These are phyloP conservation scores for Artomyces pyxidatus DNA, from an alignment of 768 basidiomycete genomes.

Conservation along the genomic window DNA sequence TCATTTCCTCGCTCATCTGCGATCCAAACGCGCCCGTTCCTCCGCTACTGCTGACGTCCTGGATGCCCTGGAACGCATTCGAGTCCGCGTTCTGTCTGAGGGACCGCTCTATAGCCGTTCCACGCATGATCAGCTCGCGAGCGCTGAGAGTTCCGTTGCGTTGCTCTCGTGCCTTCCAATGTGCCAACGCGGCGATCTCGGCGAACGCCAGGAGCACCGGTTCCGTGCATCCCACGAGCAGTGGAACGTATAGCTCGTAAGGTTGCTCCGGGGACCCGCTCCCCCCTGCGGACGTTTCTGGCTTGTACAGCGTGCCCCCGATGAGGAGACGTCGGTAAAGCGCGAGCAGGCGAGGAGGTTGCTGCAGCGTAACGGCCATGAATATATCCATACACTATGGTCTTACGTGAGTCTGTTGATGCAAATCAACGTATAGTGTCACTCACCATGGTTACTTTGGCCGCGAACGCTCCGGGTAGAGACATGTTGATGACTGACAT, in stretches of 20 bases:
- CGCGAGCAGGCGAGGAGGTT: conserved; percentile 55
- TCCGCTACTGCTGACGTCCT: not conserved
- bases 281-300: conserved; percentile 20
- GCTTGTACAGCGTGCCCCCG: conserved; percentile 38
- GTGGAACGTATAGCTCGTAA: conserved; percentile 52
- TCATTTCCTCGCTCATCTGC: conserved; percentile 5
- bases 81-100: conserved; percentile 37
- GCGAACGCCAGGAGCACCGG: conserved; percentile 70
- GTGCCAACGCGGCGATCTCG: conserved; percentile 61
- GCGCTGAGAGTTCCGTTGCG: conserved; percentile 61
- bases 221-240: conserved; percentile 70
- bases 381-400: conserved; percentile 72
- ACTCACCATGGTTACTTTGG: conserved; percentile 71
- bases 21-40: not conserved
- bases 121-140: conserved; percentile 68
- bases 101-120: conserved; percentile 60
- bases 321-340: conserved; percentile 64
- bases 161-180: conserved; percentile 65
- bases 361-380: conserved; percentile 51
- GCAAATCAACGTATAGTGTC: not conserved
- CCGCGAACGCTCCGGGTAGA: conserved; percentile 43
- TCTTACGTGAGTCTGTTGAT: not conserved
- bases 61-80: conserved; percentile 35
- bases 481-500: conserved; percentile 48
- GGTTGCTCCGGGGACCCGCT: conserved; percentile 21